Conservation (phyloP, 441 rosid genomes). For the Syzygium malaccense region DNA sequence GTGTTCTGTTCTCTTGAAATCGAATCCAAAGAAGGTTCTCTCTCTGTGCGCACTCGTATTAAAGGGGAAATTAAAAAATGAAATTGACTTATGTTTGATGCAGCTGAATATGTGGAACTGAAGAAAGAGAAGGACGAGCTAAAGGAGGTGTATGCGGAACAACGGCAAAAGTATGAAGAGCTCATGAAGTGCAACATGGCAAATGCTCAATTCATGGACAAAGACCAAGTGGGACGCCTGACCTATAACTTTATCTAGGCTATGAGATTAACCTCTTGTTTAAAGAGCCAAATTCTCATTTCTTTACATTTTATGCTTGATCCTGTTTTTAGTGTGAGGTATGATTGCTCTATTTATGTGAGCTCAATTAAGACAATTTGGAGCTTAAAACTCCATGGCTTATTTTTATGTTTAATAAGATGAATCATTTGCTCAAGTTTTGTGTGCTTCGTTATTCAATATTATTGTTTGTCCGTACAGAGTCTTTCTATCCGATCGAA, state of each 20-base stretch:
- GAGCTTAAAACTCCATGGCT: too few relatives aligned
- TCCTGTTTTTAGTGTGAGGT: background rate
- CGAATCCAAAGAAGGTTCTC: background rate
- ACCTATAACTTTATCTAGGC: background rate
- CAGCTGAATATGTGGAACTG: background rate
- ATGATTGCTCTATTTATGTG: background rate
- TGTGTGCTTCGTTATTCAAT: too few relatives aligned
- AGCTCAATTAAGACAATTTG: background rate
- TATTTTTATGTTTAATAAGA: too few relatives aligned
- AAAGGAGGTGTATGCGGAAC: background rate
- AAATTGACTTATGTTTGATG: background rate
- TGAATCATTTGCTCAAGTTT: too few relatives aligned
- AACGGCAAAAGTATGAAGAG: background rate
- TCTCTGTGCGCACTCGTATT: background rate
- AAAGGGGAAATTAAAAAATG: background rate
- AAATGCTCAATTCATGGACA: background rate
- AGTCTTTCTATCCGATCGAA: too few relatives aligned
- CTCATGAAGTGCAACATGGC: background rate
- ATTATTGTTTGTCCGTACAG: too few relatives aligned
- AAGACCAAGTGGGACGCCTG: background rate
- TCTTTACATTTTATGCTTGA: background rate
- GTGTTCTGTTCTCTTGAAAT: background rate
- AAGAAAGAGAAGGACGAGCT: background rate
- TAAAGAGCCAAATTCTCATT: background rate
- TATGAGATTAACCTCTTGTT: background rate